A percentile compares a stretch with the other conserved stretches of the same genome.
Conservation (phyloP, 129 eudicot genomes). For the Glebionis coronaria region DNA sequence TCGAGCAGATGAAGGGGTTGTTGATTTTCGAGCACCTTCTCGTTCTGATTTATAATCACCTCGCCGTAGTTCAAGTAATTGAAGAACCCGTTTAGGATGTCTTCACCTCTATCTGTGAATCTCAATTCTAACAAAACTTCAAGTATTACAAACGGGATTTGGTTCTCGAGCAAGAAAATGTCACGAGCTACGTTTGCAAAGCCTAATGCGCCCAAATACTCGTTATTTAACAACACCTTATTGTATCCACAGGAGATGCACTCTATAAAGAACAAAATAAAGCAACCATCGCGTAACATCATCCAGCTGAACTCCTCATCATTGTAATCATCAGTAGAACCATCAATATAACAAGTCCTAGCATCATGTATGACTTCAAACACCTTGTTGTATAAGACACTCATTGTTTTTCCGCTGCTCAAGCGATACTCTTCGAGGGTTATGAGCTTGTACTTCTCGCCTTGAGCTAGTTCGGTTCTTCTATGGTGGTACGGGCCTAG, state of each 20-base stretch:
- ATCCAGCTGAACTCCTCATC: constrained; percentile 31
- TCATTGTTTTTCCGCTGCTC: neutral
- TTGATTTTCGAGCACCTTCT: constrained; percentile 26
- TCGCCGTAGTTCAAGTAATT: constrained; percentile 35
- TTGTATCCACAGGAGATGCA: constrained; percentile 8
- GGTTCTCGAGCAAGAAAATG: constrained; percentile 42
- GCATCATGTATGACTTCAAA: constrained; percentile 23
- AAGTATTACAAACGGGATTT: constrained; percentile 35
- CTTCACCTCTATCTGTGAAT: constrained; percentile 27
- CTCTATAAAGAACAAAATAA: constrained; percentile 32
- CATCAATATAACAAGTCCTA: constrained; percentile 24
- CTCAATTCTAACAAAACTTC: constrained; percentile 25
- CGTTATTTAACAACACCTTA: constrained; percentile 22
- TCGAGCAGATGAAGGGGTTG: constrained; percentile 41
- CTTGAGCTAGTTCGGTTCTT: neutral
- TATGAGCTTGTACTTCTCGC: constrained; percentile 29
- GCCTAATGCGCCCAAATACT: constrained; percentile 36
- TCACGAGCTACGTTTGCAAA: constrained; percentile 34
- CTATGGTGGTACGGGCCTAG: constrained; percentile 40
- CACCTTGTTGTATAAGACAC: constrained; percentile 21
- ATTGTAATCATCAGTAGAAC: constrained; percentile 21
- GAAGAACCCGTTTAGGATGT: constrained; percentile 21
- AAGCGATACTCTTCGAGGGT: constrained; percentile 22
- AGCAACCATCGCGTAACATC: constrained; percentile 42
- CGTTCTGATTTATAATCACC: neutral